Percentiles rank a stretch among this genome's conserved stretches.
These are phyloP conservation scores for Calonectria pauciramosa DNA, from an alignment of 2,329 filamentous ascomycete species.

Conservation along the genomic window DNA sequence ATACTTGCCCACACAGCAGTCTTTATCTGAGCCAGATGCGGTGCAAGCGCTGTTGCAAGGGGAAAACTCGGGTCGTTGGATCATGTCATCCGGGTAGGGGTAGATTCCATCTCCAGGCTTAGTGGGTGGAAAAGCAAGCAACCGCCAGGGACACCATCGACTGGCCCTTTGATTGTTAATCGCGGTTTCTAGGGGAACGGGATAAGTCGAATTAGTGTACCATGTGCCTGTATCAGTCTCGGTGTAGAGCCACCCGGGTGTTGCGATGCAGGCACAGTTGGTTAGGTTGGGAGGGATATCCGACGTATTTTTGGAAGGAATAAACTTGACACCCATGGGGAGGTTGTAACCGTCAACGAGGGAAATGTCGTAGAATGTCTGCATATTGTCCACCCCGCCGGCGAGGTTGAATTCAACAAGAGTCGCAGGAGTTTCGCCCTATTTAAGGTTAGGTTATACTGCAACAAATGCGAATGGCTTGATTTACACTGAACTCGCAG, in stretches of 20 bases:
- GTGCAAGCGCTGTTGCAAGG: conserved; percentile 85
- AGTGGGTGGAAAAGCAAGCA: conserved; percentile 76
- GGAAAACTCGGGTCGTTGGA: conserved; percentile 79
- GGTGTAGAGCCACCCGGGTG: conserved; percentile 71
- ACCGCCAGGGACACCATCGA: conserved; percentile 85
- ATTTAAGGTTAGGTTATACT: conserved; percentile 17
- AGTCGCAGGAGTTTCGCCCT: conserved; percentile 81
- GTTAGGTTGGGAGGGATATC: conserved; percentile 82
- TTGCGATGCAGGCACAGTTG: conserved; percentile 83
- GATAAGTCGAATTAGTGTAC: conserved; percentile 75
- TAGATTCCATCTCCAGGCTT: conserved; percentile 83
- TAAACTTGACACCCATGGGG: conserved; percentile 74
- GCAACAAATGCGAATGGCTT: background rate
- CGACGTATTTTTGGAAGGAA: conserved; percentile 71
- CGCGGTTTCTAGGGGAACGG: conserved; percentile 75
- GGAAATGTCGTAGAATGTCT: conserved; percentile 88
- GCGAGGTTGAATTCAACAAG: conserved; percentile 85
- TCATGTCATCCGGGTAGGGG: conserved; percentile 82
- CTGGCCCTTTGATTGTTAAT: conserved; percentile 70
- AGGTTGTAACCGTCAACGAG: conserved; percentile 89
- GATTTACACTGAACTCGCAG: conserved; percentile 76
- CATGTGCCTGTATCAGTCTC: conserved; percentile 67
- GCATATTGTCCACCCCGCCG: conserved; percentile 69
- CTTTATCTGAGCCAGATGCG: conserved; percentile 73
- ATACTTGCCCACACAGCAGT: conserved; percentile 83